Evolutionary conservation across 108 stramenopile species (phyloP).

Genomic region (Licmophora abbreviata): DNA sequence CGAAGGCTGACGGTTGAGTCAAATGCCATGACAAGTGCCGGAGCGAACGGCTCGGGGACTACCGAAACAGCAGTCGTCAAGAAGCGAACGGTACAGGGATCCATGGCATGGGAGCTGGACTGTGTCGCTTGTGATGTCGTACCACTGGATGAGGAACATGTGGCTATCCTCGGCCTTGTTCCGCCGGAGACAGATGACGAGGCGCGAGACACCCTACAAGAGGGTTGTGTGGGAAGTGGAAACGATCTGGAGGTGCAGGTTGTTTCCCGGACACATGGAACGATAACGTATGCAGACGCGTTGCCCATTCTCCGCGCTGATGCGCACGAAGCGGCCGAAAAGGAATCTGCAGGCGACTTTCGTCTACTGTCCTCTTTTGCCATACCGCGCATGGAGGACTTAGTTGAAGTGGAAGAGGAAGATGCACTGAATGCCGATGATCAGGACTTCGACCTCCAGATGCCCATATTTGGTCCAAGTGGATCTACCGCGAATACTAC

Average conservation of each 20-base stretch:
- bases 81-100: slow-evolving; percentile 40
- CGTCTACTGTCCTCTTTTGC: slow-evolving; percentile 49
- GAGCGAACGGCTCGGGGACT: neutral
- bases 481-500: slow-evolving; percentile 5
- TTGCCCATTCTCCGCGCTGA: slow-evolving; percentile 23
- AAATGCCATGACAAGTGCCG: neutral
- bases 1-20: neutral
- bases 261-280: slow-evolving; percentile 47
- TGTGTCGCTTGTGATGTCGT: slow-evolving; percentile 70
- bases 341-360: slow-evolving; percentile 27
- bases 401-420: slow-evolving; percentile 42
- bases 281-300: slow-evolving; percentile 26
- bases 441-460: slow-evolving; percentile 12
- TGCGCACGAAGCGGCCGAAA: slow-evolving; percentile 1
- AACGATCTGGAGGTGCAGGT: slow-evolving; percentile 69
- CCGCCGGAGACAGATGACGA: slow-evolving; percentile 15
- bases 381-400: slow-evolving; percentile 63
- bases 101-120: slow-evolving; percentile 86
- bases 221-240: slow-evolving; percentile 7
- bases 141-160: slow-evolving; percentile 62
- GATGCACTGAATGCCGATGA: slow-evolving; percentile 17
- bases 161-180: slow-evolving; percentile 64
- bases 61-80: neutral
- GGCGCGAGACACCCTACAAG: slow-evolving; percentile 12
- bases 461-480: slow-evolving; percentile 8